These are phyloP conservation scores for Neoarthrinium moseri DNA, from an alignment of 2,329 filamentous ascomycete genomes.

Conservation along the genomic window DNA sequence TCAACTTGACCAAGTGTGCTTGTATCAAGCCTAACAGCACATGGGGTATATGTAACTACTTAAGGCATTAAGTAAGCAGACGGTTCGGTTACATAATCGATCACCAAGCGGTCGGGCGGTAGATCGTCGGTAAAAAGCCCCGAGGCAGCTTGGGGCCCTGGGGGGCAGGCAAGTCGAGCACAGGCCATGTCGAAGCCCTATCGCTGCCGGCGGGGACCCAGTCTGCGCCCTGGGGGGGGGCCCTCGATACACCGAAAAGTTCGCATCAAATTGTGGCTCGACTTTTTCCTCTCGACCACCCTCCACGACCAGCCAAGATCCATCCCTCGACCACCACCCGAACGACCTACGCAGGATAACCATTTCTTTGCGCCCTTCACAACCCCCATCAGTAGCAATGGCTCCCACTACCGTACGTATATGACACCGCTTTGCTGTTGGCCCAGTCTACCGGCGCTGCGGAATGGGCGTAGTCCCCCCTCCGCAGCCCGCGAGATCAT, in stretches of 20 bases:
- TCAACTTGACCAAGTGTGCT: too few species aligned
- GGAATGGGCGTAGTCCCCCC: slow-evolving; percentile 15
- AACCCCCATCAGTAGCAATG: slow-evolving; percentile 62
- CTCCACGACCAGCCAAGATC: slow-evolving; percentile 11
- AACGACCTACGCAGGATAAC: slow-evolving; percentile 41
- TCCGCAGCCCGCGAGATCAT: slow-evolving; percentile 38
- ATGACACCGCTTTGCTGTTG: slow-evolving; percentile 91
- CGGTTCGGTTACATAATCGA: too few species aligned
- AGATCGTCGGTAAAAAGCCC: background rate
- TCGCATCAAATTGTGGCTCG: slow-evolving; percentile 12
- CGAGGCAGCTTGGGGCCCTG: too few species aligned
- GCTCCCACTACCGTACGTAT: slow-evolving; percentile 86
- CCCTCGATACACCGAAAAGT: slow-evolving; percentile 32
- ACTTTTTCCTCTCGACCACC: background rate
- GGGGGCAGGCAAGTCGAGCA: background rate
- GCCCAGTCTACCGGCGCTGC: slow-evolving; percentile 57
- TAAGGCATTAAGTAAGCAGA: too few species aligned
- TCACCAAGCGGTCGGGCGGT: background rate
- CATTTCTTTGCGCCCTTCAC: slow-evolving; percentile 70
- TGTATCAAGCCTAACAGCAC: too few species aligned
- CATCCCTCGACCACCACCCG: slow-evolving; percentile 20
- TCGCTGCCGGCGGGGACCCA: background rate
- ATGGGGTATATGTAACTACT: too few species aligned
- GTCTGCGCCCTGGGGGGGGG: background rate
- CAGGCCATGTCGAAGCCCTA: slow-evolving; percentile 5